These are phyloP conservation scores for Nemania sp. DNA, from an alignment of 2,329 filamentous ascomycete genomes.

Conservation along the genomic window DNA sequence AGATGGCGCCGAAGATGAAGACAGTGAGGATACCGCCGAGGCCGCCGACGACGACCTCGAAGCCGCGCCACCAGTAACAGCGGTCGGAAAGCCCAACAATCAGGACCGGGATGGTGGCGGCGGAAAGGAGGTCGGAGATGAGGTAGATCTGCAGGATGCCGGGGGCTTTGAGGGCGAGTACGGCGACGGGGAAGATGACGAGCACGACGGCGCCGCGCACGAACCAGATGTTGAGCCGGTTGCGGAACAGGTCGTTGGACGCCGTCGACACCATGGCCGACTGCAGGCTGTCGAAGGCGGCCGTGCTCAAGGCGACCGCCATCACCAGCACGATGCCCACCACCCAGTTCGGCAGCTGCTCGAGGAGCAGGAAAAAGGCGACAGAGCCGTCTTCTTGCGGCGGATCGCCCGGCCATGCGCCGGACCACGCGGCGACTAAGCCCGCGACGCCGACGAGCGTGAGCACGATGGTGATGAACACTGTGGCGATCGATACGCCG, in stretches of 20 bases:
- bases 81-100: slow-evolving; percentile 70
- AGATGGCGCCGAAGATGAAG: slow-evolving; percentile 79
- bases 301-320: slow-evolving; percentile 74
- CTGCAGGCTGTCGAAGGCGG: slow-evolving; percentile 80
- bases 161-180: slow-evolving; percentile 73
- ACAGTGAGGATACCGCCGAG: slow-evolving; percentile 78
- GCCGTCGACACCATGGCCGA: slow-evolving; percentile 84
- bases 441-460: slow-evolving; percentile 74
- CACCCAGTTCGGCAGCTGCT: slow-evolving; percentile 76
- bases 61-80: slow-evolving; percentile 75
- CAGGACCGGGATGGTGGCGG: slow-evolving; percentile 74
- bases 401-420: slow-evolving; percentile 67
- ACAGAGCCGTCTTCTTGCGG: slow-evolving; percentile 63
- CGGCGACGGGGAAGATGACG: slow-evolving; percentile 73
- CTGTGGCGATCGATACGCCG: slow-evolving; percentile 69
- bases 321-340: slow-evolving; percentile 80
- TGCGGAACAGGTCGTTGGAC: slow-evolving; percentile 83
- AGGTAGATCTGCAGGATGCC: slow-evolving; percentile 81
- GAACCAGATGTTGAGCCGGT: slow-evolving; percentile 74
- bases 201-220: slow-evolving; percentile 71
- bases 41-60: slow-evolving; percentile 78
- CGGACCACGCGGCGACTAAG: slow-evolving; percentile 77
- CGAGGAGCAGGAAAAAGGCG: slow-evolving; percentile 75
- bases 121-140: slow-evolving; percentile 78
- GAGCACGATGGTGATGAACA: slow-evolving; percentile 68